Base-by-base conservation (phyloP, 345 rosid species). In the Psidium guajava region DNA sequence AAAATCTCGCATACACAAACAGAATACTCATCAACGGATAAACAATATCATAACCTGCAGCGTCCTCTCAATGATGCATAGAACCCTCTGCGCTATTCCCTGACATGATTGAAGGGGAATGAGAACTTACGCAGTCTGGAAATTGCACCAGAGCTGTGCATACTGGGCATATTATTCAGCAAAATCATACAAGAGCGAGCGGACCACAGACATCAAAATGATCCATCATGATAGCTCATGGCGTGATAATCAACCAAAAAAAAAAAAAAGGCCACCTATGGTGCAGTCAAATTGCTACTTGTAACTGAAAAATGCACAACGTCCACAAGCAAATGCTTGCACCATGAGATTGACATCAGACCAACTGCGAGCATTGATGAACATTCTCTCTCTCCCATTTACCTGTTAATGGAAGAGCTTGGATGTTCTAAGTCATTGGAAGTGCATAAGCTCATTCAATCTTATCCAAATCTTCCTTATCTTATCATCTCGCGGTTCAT, bases 31-130 rank as follows among this genome's bases (percentile, higher is more conserved):
- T 64, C 47, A 9, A 36, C 3, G 2, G 3, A 69, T 1, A 61
- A 61, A 61, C 42, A 28, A 51, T 28, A 61, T 36, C 1, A 11
- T 56, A 90, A 96, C 98, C 96, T 95, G 98, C 44, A 96, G 94
- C 40, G 97, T 96, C 90, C 99, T 94, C 93, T 98, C 99, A 83
- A 98, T 96, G 85, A 96, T 92, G 91, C 96, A 97, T 25, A 97
- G 98, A 28, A 98, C 98, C 85, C 99, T 91, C 90, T 91, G 75
- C 55, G 98, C 99, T 85, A 97, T 91, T 86, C 99, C 98, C 98
- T 95, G 90, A 21, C 12, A 32, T 8, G 47, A 69, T 69, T 32
- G 18, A 32, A 69, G 25, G 47, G 7, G 24, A 69, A 69, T 36
- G 77, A 69, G 42, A 69, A 36, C 24, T 69, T 69, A 32, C 11